Evolutionary conservation across 805 yeast species (phyloP), one percentile per base, ranked within the genome.

Genomic region (Candida multigemmis): DNA sequence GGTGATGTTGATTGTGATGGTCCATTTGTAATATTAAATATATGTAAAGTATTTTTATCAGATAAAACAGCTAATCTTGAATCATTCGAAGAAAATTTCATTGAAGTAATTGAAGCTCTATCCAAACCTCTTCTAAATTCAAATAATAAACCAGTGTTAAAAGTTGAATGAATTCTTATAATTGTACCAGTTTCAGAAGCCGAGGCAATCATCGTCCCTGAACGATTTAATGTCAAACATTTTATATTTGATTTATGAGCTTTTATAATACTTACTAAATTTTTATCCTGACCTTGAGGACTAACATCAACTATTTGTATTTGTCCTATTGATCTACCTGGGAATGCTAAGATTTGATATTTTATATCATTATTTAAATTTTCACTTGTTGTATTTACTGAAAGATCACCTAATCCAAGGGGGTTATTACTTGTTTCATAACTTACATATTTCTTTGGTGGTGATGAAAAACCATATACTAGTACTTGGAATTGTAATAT

Each of bases 41-140:
- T 71, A 53, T 91, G 98, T 28, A 91, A 56, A 0, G 98, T 91
- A 39, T 74, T 77, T 46, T 89, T 91, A 53, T 85, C 95, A 10
- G 94, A 79, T 14, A 91, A 58, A 5, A 85, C 86, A 0, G 96
- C 96, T 25, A 91, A 60, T 41, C 74, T 71, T 7, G 74, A 52
- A 24, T 85, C 87, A 38, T 74, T 68, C 6, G 82, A 86, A 4
- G 89, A 78, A 48, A 89, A 86, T 28, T 75, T 75, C 78, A 91
- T 77, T 6, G 91, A 78, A 21, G 80, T 81, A 6, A 91, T 71
- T 11, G 66, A 61, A 1, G 96, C 96, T 27, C 77, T 68, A 50
- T 91, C 97, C 12, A 87, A 48, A 0, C 98, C 98, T 26, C 98
- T 64, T 40, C 97, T 64, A 43, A 87, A 87, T 48, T 85, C 96